Evolutionary conservation across 768 basidiomycete genomes (phyloP), one percentile per base, ranked within the genome.

Genomic region (Russula griseocarnosa): DNA sequence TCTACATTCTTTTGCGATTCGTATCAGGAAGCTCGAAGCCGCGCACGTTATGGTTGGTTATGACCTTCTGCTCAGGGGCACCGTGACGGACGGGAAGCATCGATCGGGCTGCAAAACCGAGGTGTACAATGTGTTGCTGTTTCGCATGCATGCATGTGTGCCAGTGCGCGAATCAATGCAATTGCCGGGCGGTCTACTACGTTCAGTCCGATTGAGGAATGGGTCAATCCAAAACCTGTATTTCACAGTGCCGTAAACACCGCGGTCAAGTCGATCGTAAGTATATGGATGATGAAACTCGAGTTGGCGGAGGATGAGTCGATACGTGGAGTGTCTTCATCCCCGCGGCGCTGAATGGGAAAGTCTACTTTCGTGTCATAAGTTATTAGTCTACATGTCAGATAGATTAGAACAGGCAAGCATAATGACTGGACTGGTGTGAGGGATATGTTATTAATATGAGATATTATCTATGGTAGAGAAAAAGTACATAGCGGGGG

Each of bases 301-400:
- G 7, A 32, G 22, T n/a, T 60, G 9, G 40, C 20, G 28, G 34
- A 61, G 5, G 44, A 8, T 34, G 52, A 26, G 1, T 34, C 1
- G 34, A 38, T 61, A 52, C 30, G 22, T 34, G 36, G 36, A 36
- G 36, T 59, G 14, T 34, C 51, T 30, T 53, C 30, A 22, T 36
- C 30, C 50, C 60, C 60, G 52, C 52, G 60, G 60, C 36, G 26
- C 26, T 30, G 13, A 30, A 20, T 40, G 34, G 20, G 38, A 40
- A 14, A 40, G 16, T 16, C 38, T 9, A 22, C 8, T 22, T n/a
- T 22, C 5, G n/a, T 36, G 49, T 14, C 49, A 49, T 59, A 51
- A 38, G 22, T 47, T 24, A 30, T 28, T 30, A n/a, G 16, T 2
- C 40, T 44, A 14, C 55, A 56, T 32, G 13, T 20, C 3, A 44